Conservation (phyloP, 2,329 filamentous ascomycete species). For the Akanthomyces muscarius region DNA sequence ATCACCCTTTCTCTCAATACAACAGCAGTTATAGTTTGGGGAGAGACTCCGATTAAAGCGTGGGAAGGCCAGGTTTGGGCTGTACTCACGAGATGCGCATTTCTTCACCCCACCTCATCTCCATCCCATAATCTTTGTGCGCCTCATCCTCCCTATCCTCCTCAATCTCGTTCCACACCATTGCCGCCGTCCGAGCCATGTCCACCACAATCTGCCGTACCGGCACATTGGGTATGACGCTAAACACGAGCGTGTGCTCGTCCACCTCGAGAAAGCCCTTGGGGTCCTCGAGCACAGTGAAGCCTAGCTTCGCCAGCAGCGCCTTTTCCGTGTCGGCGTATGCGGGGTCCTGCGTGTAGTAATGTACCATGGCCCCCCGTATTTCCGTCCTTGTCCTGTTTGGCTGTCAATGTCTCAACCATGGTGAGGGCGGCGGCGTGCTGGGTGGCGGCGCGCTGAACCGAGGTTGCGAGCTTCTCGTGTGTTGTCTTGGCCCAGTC, state of each 20-base stretch:
- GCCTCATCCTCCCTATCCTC: neutral
- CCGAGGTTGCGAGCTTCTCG: neutral
- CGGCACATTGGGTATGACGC: slow-evolving; percentile 19
- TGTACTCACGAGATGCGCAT: neutral
- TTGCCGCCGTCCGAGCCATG: slow-evolving; percentile 21
- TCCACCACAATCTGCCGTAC: slow-evolving; percentile 24
- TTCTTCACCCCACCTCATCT: neutral
- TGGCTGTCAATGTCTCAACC: neutral
- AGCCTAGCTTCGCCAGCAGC: slow-evolving; percentile 6
- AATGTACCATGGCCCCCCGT: neutral
- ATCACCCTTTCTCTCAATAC: too few species aligned
- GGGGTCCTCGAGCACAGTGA: slow-evolving; percentile 18
- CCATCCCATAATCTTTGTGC: neutral
- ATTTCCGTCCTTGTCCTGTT: neutral
- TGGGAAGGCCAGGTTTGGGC: too few species aligned
- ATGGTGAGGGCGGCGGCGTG: slow-evolving; percentile 25
- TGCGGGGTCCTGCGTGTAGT: slow-evolving; percentile 19
- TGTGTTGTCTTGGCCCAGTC: neutral
- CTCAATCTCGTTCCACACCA: slow-evolving; percentile 20
- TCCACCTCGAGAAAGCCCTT: slow-evolving; percentile 22
- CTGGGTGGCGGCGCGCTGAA: neutral
- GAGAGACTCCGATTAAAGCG: neutral
- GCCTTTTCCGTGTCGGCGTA: slow-evolving; percentile 14
- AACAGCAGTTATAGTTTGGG: neutral
- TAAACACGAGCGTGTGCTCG: slow-evolving; percentile 20